Evolutionary conservation across 2,329 filamentous ascomycete species (phyloP).

Genomic region (Pseudogymnoascus sp.): DNA sequence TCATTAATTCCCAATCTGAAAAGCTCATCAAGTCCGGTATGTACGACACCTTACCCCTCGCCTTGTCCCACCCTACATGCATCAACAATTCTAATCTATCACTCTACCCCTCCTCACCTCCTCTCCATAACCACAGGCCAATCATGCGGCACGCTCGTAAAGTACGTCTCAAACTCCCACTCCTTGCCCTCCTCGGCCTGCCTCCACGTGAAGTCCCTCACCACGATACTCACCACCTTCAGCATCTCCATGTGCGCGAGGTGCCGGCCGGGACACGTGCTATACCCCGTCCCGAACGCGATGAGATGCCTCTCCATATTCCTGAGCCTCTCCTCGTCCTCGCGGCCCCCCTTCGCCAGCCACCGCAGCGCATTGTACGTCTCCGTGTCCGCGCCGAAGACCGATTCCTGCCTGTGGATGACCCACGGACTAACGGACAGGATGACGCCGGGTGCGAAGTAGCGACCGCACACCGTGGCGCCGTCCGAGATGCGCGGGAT

Average conservation of each 20-base stretch:
- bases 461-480: slow-evolving; percentile 25
- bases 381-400: slow-evolving; percentile 28
- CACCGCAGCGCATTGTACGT: slow-evolving; percentile 30
- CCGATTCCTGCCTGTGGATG: slow-evolving; percentile 23
- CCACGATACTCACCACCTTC: slow-evolving; percentile 27
- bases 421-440: slow-evolving; percentile 31
- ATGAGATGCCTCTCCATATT: slow-evolving; percentile 23
- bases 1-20: background rate
- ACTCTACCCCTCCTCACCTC: slow-evolving; percentile 16
- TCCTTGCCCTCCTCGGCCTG: slow-evolving; percentile 21
- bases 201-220: slow-evolving; percentile 28
- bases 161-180: slow-evolving; percentile 29
- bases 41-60: background rate
- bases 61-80: background rate
- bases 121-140: slow-evolving; percentile 16
- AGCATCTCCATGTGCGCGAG: slow-evolving; percentile 30
- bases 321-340: slow-evolving; percentile 11
- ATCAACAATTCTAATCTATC: background rate
- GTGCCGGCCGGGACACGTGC: slow-evolving; percentile 29
- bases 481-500: slow-evolving; percentile 23
- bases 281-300: slow-evolving; percentile 32
- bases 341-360: slow-evolving; percentile 18
- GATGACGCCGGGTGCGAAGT: slow-evolving; percentile 25
- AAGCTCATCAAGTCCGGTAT: background rate
- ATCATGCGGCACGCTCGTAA: slow-evolving; percentile 24